Conservation (phyloP, 2,329 filamentous ascomycete species). For the Setomelanomma holmii region DNA sequence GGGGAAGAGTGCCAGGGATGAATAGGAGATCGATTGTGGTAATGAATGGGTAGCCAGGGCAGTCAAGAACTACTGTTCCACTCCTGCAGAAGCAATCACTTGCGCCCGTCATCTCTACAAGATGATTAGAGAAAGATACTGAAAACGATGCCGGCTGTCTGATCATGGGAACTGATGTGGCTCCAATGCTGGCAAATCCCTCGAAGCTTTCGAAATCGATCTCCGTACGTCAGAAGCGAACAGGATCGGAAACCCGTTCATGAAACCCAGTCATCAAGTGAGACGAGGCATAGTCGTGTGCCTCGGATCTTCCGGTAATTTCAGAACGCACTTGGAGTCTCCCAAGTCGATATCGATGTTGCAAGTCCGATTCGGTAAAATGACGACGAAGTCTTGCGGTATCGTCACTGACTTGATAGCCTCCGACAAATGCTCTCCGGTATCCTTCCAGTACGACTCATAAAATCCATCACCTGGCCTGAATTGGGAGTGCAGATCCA, state of each 20-base stretch:
- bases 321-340: slow-evolving; percentile 16
- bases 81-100: too few species aligned
- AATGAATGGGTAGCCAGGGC: too few species aligned
- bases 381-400: slow-evolving; percentile 20
- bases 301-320: slow-evolving; percentile 8
- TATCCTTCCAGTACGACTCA: slow-evolving; percentile 19
- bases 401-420: slow-evolving; percentile 20
- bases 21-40: too few species aligned
- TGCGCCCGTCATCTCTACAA: too few species aligned
- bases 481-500: slow-evolving; percentile 15
- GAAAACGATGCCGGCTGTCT: too few species aligned
- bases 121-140: too few species aligned
- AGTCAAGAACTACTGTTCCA: too few species aligned
- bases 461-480: slow-evolving; percentile 9
- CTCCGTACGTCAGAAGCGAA: background rate
- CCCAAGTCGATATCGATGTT: slow-evolving; percentile 17
- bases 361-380: slow-evolving; percentile 22
- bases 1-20: too few species aligned
- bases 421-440: slow-evolving; percentile 15
- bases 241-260: background rate
- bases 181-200: too few species aligned
- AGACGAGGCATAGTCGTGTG: background rate
- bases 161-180: too few species aligned
- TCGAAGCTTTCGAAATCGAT: too few species aligned
- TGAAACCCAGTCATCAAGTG: too few species aligned